phyloP scores from a whole-genome alignment of 2,329 filamentous ascomycete species.

The Alternaria ethzedia region DNA sequence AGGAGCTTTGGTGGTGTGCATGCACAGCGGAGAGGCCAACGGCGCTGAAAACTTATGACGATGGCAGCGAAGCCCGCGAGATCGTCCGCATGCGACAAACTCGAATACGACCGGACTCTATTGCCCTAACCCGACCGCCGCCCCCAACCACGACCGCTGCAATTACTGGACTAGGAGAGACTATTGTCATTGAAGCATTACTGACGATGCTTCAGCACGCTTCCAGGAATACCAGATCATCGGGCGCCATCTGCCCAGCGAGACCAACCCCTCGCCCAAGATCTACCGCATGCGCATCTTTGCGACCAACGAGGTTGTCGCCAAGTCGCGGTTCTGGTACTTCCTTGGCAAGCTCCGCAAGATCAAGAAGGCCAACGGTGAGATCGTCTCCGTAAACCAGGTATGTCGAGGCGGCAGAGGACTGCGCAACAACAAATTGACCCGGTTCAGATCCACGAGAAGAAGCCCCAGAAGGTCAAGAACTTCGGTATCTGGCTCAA shows the following conservation, averaged over 20 bases:
- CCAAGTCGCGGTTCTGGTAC: conserved; percentile 99
- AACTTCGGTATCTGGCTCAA: conserved; percentile 99
- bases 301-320: conserved; percentile 95
- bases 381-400: conserved; percentile 97
- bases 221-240: conserved; percentile 99
- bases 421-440: conserved; percentile 16
- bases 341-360: conserved; percentile 99
- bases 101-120: background rate
- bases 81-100: conserved; percentile 1
- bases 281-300: conserved; percentile 99
- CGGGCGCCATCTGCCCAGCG: conserved; percentile 97
- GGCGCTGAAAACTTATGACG: background rate
- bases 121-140: background rate
- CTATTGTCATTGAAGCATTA: conserved; percentile 15
- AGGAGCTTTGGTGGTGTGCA: background rate
- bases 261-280: conserved; percentile 95
- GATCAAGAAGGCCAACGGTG: conserved; percentile 99
- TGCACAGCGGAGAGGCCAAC: background rate
- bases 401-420: conserved; percentile 62
- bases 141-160: conserved; percentile 19
- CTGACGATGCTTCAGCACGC: conserved; percentile 73
- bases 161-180: conserved; percentile 34
- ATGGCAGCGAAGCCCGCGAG: background rate
- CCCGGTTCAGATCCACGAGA: conserved; percentile 82
- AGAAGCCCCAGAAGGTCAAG: conserved; percentile 99